Base-by-base conservation (phyloP, 2,329 filamentous ascomycete species). In the Penicillium sp. region DNA sequence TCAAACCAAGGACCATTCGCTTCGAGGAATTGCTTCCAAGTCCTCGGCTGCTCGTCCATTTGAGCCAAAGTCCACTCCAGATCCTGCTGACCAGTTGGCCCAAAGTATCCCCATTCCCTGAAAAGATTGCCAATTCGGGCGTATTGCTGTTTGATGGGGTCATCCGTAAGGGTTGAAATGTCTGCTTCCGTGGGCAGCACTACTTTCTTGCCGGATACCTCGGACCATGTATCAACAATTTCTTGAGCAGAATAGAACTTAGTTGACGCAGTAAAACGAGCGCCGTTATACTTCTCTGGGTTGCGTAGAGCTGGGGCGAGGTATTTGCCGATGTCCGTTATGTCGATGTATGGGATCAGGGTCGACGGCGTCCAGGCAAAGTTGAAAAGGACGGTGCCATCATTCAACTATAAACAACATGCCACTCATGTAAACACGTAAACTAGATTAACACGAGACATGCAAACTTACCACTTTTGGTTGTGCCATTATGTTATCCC, bases 311-410 rank as follows among this genome's bases (percentile, higher is more conserved):
- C 46, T 48, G 46, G 46, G 3, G 46, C 70, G 11, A 77, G 57
- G 33, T 61, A 72, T 40, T 71, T 69, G 0, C 70, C 69, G 4
- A 57, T 66, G 59, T 76, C 79, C 5, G 61, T 68, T 2, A 68
- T 68, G 58, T 66, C 74, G 23, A 64, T 65, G 47, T 71, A 60
- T 5, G 74, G 74, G 1, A 74, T 28, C 20, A 60, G 55, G 3
- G 63, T 57, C 9, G 64, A 55, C 5, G 65, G 60, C 2, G 57
- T 49, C 16, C 61, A 47, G 24, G 62, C 54, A 35, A 56, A 54
- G 8, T 57, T 35, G 23, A 72, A 59, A 1, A 48, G n/a, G 7
- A 48, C 21, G 5, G n/a, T 48, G 7, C 26, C 23, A 24, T 48
- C 46, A 26, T 30, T 18, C 14, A 48, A n/a, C 46, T 48, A 18